phyloP scores from a whole-genome alignment of 2,329 filamentous ascomycete genomes.

The Cladophialophora immunda region DNA sequence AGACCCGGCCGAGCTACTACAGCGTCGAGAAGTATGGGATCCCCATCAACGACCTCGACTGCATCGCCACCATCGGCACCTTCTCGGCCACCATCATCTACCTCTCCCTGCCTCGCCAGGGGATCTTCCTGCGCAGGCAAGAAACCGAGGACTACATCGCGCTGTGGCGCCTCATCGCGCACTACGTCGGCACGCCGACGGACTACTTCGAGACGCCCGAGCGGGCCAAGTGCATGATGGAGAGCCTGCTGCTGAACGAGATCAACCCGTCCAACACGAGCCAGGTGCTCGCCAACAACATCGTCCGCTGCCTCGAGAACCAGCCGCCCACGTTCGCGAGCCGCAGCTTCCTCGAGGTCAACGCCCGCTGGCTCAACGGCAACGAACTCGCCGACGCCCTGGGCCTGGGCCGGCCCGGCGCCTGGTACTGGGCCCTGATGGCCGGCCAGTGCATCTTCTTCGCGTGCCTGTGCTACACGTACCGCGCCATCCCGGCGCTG shows the following conservation, averaged over 20 bases:
- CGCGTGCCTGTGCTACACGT: slow-evolving; percentile 55
- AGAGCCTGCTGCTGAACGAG: slow-evolving; percentile 72
- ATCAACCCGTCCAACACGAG: slow-evolving; percentile 71
- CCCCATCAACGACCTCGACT: slow-evolving; percentile 79
- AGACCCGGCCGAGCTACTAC: slow-evolving; percentile 69
- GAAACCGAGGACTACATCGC: slow-evolving; percentile 76
- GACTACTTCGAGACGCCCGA: slow-evolving; percentile 65
- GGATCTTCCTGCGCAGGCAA: slow-evolving; percentile 68
- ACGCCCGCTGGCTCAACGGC: slow-evolving; percentile 75
- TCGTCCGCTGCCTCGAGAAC: slow-evolving; percentile 72
- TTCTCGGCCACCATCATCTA: slow-evolving; percentile 75
- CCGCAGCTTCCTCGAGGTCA: slow-evolving; percentile 72
- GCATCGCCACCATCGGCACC: slow-evolving; percentile 73
- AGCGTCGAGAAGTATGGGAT: slow-evolving; percentile 66
- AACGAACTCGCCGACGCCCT: slow-evolving; percentile 67
- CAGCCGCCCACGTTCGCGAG: slow-evolving; percentile 72
- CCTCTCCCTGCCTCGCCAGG: slow-evolving; percentile 75
- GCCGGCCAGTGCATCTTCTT: slow-evolving; percentile 74
- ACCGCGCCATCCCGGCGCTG: slow-evolving; percentile 58
- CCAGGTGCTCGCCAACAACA: slow-evolving; percentile 75
- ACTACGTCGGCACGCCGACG: slow-evolving; percentile 74
- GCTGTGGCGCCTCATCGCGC: slow-evolving; percentile 77
- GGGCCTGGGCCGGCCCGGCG: slow-evolving; percentile 63
- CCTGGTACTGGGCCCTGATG: slow-evolving; percentile 69
- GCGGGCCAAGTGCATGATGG: slow-evolving; percentile 69